Evolutionary conservation across 768 basidiomycete species (phyloP).

Genomic region (Pleurotus salmoneostramineus): DNA sequence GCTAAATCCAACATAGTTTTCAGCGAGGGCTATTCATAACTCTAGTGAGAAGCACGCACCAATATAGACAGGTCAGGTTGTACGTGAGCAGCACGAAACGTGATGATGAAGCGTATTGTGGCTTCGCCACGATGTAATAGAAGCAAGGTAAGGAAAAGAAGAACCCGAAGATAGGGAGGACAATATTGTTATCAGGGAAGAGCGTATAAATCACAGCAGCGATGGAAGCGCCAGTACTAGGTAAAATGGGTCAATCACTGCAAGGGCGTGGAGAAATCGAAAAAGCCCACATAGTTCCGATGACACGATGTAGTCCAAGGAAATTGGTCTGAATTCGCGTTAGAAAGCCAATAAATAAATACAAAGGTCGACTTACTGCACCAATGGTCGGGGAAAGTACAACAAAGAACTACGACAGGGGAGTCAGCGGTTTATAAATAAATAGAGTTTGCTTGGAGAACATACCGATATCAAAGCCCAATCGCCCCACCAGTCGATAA

Average conservation of each 20-base stretch:
- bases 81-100: slow-evolving; percentile 85
- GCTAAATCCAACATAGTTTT: slow-evolving; percentile 28
- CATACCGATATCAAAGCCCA: slow-evolving; percentile 93
- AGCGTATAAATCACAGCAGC: slow-evolving; percentile 70
- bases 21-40: neutral
- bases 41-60: slow-evolving; percentile 33
- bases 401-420: slow-evolving; percentile 62
- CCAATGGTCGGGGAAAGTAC: slow-evolving; percentile 91
- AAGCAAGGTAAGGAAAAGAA: slow-evolving; percentile 93
- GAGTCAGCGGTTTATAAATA: slow-evolving; percentile 7
- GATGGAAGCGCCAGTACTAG: slow-evolving; percentile 72
- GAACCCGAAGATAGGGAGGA: slow-evolving; percentile 82
- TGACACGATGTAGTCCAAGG: slow-evolving; percentile 74
- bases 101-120: slow-evolving; percentile 69
- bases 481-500: slow-evolving; percentile 83
- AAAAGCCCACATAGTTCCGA: slow-evolving; percentile 74
- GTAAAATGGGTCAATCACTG: slow-evolving; percentile 10
- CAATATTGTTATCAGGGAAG: slow-evolving; percentile 71
- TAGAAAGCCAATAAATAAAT: neutral
- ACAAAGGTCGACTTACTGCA: slow-evolving; percentile 41
- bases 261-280: neutral
- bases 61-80: slow-evolving; percentile 79
- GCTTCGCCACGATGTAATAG: slow-evolving; percentile 79
- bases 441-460: slow-evolving; percentile 8
- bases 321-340: slow-evolving; percentile 68